phyloP scores from a whole-genome alignment of 306 rosid species.

The Prunus fruticosa region DNA sequence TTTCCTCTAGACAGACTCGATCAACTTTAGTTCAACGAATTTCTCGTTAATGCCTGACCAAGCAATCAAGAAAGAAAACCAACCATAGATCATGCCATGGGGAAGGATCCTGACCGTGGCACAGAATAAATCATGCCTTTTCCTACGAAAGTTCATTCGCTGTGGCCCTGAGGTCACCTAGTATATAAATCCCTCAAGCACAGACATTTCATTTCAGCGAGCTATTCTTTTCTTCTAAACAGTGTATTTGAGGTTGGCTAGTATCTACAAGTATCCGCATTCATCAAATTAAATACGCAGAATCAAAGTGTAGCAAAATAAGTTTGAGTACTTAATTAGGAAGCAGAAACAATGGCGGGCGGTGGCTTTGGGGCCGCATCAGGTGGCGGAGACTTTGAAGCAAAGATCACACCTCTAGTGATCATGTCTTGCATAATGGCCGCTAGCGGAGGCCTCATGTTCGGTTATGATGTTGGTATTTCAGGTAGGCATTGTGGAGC shows the following conservation, averaged over 20 bases:
- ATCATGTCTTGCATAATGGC: constrained; percentile 51
- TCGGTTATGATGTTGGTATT: constrained; percentile 60
- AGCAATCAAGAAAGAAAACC: not conserved
- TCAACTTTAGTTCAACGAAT: not conserved
- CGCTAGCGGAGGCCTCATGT: constrained; percentile 61
- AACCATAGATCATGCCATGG: not conserved
- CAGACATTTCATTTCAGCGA: not conserved
- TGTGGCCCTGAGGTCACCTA: not conserved
- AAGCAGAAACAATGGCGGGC: constrained; percentile 17
- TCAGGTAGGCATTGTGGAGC: constrained; percentile 33
- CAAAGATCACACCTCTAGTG: constrained; percentile 40
- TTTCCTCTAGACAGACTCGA: not conserved
- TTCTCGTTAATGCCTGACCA: not conserved
- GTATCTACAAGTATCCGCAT: not conserved
- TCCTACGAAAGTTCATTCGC: too few species aligned
- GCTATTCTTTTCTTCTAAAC: not conserved
- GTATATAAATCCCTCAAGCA: not conserved
- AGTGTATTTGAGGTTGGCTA: not conserved
- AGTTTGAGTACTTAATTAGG: not conserved
- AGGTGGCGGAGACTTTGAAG: constrained; percentile 28
- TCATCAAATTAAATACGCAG: not conserved
- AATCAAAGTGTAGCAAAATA: not conserved
- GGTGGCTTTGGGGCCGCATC: constrained; percentile 24
- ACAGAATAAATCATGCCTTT: not conserved
- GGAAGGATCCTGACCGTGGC: not conserved